These are phyloP conservation scores for Leccinum aurantiacum DNA, from an alignment of 768 basidiomycete species.

Conservation along the genomic window DNA sequence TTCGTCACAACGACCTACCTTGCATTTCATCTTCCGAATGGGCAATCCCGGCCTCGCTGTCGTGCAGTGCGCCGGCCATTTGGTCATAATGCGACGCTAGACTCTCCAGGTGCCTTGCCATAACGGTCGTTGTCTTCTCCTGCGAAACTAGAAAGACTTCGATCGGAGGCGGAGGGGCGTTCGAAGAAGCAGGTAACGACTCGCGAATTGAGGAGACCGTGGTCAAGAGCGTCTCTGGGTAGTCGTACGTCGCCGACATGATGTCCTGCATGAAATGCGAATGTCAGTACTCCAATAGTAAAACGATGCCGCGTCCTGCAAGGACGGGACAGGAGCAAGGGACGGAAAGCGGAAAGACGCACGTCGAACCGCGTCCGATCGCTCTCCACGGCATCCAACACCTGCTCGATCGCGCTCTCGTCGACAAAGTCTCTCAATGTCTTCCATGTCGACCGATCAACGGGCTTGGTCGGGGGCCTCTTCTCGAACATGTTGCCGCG, in stretches of 20 bases:
- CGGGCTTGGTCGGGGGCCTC: constrained; percentile 20
- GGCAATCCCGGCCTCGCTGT: constrained; percentile 65
- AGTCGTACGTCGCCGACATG: constrained; percentile 61
- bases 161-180: constrained; percentile 38
- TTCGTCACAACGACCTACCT: constrained; percentile 39
- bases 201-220: constrained; percentile 57
- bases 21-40: constrained; percentile 70
- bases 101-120: constrained; percentile 74
- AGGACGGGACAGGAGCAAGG: no score
- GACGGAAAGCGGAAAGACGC: constrained; percentile 24
- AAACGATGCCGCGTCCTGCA: not conserved
- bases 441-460: constrained; percentile 69
- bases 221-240: constrained; percentile 59
- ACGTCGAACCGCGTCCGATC: constrained; percentile 71
- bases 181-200: constrained; percentile 44
- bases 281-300: not conserved
- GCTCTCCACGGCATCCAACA: constrained; percentile 68
- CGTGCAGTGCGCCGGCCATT: constrained; percentile 67
- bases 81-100: constrained; percentile 74
- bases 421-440: constrained; percentile 84
- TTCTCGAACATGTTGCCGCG: constrained; percentile 22
- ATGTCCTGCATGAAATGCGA: constrained; percentile 45
- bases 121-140: constrained; percentile 55
- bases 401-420: constrained; percentile 77
- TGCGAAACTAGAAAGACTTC: constrained; percentile 46